Percentiles rank a stretch among this genome's conserved stretches.
phyloP scores from a whole-genome alignment of 257 asterid genomes.

The Parsonsia alboflavescens region DNA sequence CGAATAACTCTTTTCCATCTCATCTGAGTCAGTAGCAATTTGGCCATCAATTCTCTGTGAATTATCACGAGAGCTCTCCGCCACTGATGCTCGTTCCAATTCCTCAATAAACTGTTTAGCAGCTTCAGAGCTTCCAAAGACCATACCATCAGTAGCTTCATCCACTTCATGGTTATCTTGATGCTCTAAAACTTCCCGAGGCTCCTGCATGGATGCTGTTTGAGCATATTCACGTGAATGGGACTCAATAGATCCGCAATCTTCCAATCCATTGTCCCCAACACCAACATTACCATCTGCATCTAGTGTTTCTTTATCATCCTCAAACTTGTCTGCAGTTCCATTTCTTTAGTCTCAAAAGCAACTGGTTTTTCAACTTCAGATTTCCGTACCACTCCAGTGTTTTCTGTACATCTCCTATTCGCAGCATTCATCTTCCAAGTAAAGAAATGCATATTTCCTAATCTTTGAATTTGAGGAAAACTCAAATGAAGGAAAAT shows the following conservation, averaged over 20 bases:
- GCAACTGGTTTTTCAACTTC: no score
- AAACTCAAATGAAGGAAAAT: no score
- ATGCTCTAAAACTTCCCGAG: constrained; percentile 40
- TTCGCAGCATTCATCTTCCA: no score
- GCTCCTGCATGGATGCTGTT: constrained; percentile 10
- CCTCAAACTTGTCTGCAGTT: constrained; percentile 11
- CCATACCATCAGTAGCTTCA: constrained; percentile 64
- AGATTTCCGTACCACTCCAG: no score
- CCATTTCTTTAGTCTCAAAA: no score
- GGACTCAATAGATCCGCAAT: constrained; percentile 21
- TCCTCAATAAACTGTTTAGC: constrained; percentile 84
- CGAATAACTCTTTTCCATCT: constrained; percentile 77
- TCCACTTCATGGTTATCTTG: constrained; percentile 26
- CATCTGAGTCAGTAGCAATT: constrained; percentile 90
- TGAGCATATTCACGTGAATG: constrained; percentile 15
- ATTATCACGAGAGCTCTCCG: no score
- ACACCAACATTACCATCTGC: constrained; percentile 5
- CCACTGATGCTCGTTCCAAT: constrained; percentile 67
- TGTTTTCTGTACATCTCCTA: no score
- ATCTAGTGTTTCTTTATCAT: constrained; percentile 19
- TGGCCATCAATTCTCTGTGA: constrained; percentile 72
- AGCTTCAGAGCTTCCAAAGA: constrained; percentile 83
- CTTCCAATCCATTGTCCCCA: constrained; percentile 1
- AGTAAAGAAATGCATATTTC: no score
- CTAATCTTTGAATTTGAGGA: no score